Conservation (phyloP, 1,284 basidiomycete species). For the Melampsora larici-populina region DNA sequence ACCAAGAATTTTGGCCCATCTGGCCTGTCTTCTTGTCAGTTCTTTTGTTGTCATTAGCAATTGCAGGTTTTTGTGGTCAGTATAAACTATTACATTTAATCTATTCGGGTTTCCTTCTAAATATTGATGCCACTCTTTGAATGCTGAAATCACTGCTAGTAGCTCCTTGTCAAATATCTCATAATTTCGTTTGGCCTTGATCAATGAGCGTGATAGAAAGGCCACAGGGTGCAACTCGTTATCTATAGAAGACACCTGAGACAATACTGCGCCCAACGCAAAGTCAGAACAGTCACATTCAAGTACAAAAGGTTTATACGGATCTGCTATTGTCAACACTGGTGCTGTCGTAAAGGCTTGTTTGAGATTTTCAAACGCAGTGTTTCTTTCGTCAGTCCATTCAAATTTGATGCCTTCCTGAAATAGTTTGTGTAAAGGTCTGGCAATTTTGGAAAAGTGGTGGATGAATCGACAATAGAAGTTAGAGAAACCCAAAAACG, state of each 20-base stretch:
- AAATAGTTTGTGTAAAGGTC: slow-evolving; percentile 50
- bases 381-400: background rate
- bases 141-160: background rate
- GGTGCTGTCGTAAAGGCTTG: background rate
- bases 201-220: background rate
- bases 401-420: slow-evolving; percentile 43
- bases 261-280: too few relatives aligned
- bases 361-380: background rate
- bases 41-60: too few relatives aligned
- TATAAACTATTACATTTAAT: too few relatives aligned
- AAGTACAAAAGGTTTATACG: too few relatives aligned
- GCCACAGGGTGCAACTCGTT: background rate
- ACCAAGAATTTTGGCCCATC: background rate
- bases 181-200: background rate
- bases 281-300: too few relatives aligned
- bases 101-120: too few relatives aligned
- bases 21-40: too few relatives aligned
- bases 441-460: background rate
- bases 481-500: too few relatives aligned
- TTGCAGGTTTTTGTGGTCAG: too few relatives aligned
- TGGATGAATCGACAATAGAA: too few relatives aligned
- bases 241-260: background rate
- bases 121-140: background rate
- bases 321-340: too few relatives aligned
- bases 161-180: background rate